Evolutionary conservation across 306 rosid genomes (phyloP), one percentile per base, ranked within the genome.

Genomic region (Quercus glauca): DNA sequence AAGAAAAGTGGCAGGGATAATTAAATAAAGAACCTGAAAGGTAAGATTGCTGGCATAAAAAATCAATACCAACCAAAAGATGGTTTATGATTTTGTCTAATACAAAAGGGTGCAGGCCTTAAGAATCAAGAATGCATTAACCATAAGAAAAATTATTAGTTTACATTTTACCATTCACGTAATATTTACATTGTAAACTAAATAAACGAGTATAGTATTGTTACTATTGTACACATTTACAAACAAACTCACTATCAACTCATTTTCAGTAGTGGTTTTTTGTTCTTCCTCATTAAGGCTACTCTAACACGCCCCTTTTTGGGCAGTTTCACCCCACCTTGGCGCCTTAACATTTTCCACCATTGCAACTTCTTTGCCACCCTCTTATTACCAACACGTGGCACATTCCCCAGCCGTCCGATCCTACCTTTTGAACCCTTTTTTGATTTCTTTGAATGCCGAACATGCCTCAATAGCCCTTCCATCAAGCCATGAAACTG

Each of bases 401-500:
- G 33, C 61, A 51, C 59, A 37, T 55, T 55, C 5, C 78, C 61
- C 11, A 76, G 67, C 37, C 75, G 64, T 69, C 63, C 68, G 26
- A 56, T 31, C 77, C 33, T 33, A 25, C 45, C 26, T 57, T 55
- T 79, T 43, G 83, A 63, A 55, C 45, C 12, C 12, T 69, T 64
- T 73, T 82, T 83, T 13, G 60, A 71, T 59, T 79, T 83, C 82
- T 86, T 90, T 0, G 88, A 78, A 78, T 80, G 89, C 73, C 77
- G 79, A 0, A 82, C 78, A 49, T 88, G 94, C 65, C 83, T 77
- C 85, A 87, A 5, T 1, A 90, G 41, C 87, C 91, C 97, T 81
- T 84, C 84, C 59, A 81, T 87, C 43, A 92, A 80, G 25, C 92
- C 89, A 19, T 87, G 85, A 80, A 94, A 88, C 25, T 87, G 83